These are phyloP conservation scores for Arctostaphylos glauca DNA, from an alignment of 148 eudicot genomes.

Conservation along the genomic window DNA sequence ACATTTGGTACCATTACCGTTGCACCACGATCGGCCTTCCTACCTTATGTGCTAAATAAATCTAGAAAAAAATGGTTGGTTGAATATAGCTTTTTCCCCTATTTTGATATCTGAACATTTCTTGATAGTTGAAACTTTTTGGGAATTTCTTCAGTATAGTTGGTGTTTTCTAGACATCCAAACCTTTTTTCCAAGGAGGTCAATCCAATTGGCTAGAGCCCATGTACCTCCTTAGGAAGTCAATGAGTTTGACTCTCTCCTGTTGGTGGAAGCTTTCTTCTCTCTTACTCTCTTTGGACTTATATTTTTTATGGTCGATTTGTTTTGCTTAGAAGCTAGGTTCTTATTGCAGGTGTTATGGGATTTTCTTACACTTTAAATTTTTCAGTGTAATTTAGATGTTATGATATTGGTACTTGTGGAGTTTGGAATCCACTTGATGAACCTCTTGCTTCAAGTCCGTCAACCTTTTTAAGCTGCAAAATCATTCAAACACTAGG, in stretches of 20 bases:
- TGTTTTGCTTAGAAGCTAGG: neutral
- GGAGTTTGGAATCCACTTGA: no score
- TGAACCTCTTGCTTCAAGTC: no score
- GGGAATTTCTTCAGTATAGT: neutral
- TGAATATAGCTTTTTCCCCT: neutral
- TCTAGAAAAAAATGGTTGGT: neutral
- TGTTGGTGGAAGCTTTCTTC: neutral
- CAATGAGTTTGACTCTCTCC: neutral
- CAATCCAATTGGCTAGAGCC: neutral
- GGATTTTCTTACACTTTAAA: neutral
- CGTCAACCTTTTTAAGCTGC: no score
- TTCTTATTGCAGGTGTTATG: neutral
- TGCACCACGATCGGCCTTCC: no score
- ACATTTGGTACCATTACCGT: no score
- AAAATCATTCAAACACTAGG: no score
- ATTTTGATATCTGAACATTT: neutral
- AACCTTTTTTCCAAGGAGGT: neutral
- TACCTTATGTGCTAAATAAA: neutral
- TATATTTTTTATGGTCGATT: neutral
- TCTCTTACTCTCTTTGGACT: neutral
- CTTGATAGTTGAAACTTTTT: neutral
- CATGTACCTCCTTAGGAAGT: neutral
- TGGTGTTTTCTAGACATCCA: neutral
- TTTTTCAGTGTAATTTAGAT: neutral
- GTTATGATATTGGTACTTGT: neutral